Percentiles rank a stretch among this genome's conserved stretches.
These are phyloP conservation scores for Plasmopara viticola DNA, from an alignment of 352 stramenopile genomes.

Conservation along the genomic window DNA sequence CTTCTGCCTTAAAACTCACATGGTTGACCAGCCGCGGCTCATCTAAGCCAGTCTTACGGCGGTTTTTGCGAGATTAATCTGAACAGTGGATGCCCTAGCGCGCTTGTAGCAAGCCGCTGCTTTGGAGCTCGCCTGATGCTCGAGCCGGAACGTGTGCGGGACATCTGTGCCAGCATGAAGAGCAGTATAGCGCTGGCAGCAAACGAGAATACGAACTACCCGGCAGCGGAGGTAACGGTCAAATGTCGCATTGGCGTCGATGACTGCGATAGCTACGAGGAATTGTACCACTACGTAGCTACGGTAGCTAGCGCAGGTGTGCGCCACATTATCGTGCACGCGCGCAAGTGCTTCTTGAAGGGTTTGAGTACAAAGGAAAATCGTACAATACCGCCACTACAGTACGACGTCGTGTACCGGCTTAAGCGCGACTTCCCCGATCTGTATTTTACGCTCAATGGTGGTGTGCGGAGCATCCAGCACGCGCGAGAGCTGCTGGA, in stretches of 20 bases:
- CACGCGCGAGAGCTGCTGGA: conserved; percentile 87
- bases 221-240: conserved; percentile 85
- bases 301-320: conserved; percentile 87
- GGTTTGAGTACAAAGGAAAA: conserved; percentile 96
- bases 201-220: conserved; percentile 19
- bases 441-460: conserved; percentile 97
- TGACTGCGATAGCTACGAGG: conserved; percentile 89
- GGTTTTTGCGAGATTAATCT: conserved; percentile 94
- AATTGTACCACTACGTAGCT: conserved; percentile 91
- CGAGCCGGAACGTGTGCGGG: conserved; percentile 89
- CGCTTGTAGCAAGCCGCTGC: conserved; percentile 69
- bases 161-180: conserved; percentile 87
- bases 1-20: background rate
- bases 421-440: conserved; percentile 95
- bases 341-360: conserved; percentile 96
- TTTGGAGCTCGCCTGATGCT: conserved; percentile 99
- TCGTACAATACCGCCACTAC: conserved; percentile 94
- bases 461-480: conserved; percentile 90
- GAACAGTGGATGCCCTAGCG: conserved; percentile 94
- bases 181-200: conserved; percentile 28
- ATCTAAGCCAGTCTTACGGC: conserved; percentile 74
- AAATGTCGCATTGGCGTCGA: conserved; percentile 99
- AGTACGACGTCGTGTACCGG: conserved; percentile 92
- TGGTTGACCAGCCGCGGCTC: conserved; percentile 46
- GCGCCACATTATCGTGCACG: conserved; percentile 96